These are phyloP conservation scores for Furcasterigmium sp. DNA, from an alignment of 2,329 filamentous ascomycete genomes.

Conservation along the genomic window DNA sequence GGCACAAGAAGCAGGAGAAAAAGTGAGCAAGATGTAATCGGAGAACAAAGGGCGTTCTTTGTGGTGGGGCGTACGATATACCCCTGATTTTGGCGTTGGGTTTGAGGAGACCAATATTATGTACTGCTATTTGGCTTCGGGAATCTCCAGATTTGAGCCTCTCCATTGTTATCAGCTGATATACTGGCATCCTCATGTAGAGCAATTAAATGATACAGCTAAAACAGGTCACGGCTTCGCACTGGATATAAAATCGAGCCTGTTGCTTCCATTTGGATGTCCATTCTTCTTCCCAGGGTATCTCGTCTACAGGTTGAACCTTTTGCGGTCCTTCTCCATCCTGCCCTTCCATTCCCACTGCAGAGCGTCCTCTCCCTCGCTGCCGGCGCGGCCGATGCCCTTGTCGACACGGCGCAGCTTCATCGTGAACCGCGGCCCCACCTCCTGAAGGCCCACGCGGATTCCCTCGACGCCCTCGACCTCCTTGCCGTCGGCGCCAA, in stretches of 20 bases:
- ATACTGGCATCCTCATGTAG: no score
- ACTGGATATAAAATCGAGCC: no score
- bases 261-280: no score
- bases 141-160: no score
- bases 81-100: not conserved
- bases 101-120: conserved; percentile 8
- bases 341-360: conserved; percentile 96
- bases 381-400: conserved; percentile 68
- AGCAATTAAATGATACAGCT: no score
- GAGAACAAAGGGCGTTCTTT: no score
- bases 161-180: no score
- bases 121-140: no score
- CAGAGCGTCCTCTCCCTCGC: conserved; percentile 66
- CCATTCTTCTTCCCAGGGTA: conserved; percentile 4
- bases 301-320: conserved; percentile 72
- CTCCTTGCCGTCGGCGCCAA: conserved; percentile 74
- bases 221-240: no score
- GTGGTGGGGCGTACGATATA: conserved; percentile 6
- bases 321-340: conserved; percentile 91
- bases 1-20: conserved; percentile 22
- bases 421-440: conserved; percentile 70
- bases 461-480: conserved; percentile 83
- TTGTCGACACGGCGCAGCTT: conserved; percentile 90
- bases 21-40: not conserved
- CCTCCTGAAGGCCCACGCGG: conserved; percentile 64